A percentile compares a stretch with the other conserved stretches of the same genome.
Conservation (phyloP, 2,329 filamentous ascomycete genomes). For the Cordyceps javanica region DNA sequence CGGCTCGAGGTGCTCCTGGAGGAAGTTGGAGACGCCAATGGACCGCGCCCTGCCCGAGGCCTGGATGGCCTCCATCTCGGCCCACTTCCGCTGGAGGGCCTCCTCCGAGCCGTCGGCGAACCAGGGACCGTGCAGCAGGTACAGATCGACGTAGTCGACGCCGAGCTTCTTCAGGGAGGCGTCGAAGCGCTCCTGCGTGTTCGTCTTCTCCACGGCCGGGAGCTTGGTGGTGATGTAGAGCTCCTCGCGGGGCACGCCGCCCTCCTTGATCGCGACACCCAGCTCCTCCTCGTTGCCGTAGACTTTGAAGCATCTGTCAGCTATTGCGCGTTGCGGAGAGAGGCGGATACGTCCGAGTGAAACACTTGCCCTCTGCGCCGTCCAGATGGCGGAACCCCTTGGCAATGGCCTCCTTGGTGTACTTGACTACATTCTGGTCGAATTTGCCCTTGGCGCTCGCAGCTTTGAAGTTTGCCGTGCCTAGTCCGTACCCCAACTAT, state of each 20-base stretch:
- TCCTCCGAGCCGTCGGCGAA: constrained; percentile 39
- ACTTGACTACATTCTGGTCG: constrained; percentile 46
- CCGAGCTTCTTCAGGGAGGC: constrained; percentile 59
- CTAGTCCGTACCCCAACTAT: constrained; percentile 65
- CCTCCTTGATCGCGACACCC: constrained; percentile 62
- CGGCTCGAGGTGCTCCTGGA: constrained; percentile 47
- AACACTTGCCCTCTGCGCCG: constrained; percentile 56
- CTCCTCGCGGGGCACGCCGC: constrained; percentile 56
- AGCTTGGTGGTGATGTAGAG: constrained; percentile 64
- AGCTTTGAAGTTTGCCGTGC: constrained; percentile 60
- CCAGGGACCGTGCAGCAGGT: constrained; percentile 56
- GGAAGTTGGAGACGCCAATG: constrained; percentile 76
- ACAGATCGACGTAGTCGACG: constrained; percentile 67
- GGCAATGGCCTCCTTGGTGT: constrained; percentile 57
- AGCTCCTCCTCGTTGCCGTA: constrained; percentile 65
- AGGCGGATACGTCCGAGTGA: not conserved
- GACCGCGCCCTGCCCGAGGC: constrained; percentile 58
- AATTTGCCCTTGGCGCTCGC: constrained; percentile 35
- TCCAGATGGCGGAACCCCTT: constrained; percentile 69
- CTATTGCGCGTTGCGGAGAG: not conserved
- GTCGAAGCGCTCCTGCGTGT: constrained; percentile 46
- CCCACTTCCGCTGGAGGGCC: constrained; percentile 54
- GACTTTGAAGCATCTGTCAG: constrained; percentile 28
- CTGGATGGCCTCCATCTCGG: constrained; percentile 59
- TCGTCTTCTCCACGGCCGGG: constrained; percentile 31